Evolutionary conservation across 306 rosid genomes (phyloP).

Genomic region (Vigna nakashimae): DNA sequence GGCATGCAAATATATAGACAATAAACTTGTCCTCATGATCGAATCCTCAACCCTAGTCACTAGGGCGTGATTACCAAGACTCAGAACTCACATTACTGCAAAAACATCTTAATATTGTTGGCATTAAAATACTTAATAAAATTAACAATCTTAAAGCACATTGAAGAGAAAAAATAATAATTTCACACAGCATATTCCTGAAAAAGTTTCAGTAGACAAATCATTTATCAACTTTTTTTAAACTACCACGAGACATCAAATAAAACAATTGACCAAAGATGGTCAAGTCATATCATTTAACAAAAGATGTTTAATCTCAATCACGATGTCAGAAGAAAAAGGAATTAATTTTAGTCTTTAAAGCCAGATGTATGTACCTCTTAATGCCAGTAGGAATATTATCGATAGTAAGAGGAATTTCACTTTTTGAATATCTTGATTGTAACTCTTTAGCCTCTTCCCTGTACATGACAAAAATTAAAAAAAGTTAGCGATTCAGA

Average conservation of each 20-base stretch:
- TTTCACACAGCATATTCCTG: neutral
- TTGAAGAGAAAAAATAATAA: slow-evolving; percentile 4
- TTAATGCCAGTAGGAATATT: slow-evolving; percentile 56
- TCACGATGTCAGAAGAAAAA: slow-evolving; percentile 23
- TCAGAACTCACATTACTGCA: neutral
- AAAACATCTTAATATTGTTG: slow-evolving; percentile 31
- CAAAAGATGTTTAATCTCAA: slow-evolving; percentile 1
- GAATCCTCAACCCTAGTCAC: slow-evolving; percentile 6
- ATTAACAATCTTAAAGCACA: slow-evolving; percentile 22
- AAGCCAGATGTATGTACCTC: slow-evolving; percentile 57
- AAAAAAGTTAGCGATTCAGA: slow-evolving; percentile 15
- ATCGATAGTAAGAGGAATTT: slow-evolving; percentile 43
- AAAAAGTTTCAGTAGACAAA: neutral
- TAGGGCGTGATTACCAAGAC: neutral
- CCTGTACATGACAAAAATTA: slow-evolving; percentile 50
- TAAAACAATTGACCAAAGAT: slow-evolving; percentile 3
- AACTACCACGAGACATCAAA: slow-evolving; percentile 8
- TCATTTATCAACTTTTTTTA: neutral
- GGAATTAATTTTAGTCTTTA: slow-evolving; percentile 1
- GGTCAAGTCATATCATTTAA: neutral
- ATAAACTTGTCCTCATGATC: neutral
- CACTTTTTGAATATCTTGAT: slow-evolving; percentile 42
- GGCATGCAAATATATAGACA: neutral
- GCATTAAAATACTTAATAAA: neutral
- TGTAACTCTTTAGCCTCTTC: slow-evolving; percentile 75